These are phyloP conservation scores for Haematococcus sp. DNA, from an alignment of 139 green algal species.

Conservation along the genomic window DNA sequence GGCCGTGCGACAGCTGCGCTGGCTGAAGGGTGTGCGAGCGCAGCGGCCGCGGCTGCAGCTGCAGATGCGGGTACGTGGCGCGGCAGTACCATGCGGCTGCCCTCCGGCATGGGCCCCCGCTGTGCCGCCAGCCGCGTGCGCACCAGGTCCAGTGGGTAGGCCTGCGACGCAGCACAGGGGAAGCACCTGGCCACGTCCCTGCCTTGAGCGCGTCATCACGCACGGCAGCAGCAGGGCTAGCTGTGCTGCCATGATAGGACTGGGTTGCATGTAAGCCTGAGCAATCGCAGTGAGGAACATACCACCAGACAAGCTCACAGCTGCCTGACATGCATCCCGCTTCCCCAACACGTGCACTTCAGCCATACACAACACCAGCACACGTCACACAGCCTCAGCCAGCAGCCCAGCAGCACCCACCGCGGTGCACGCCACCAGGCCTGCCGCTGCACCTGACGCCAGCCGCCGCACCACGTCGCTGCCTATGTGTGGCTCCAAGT, in stretches of 20 bases:
- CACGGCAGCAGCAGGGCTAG: too few relatives aligned
- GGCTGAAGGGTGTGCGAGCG: neutral
- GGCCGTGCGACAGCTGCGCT: neutral
- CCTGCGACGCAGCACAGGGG: constrained; percentile 32
- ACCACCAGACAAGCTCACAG: neutral
- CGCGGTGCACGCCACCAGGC: constrained; percentile 80
- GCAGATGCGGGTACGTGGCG: neutral
- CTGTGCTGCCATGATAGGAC: too few relatives aligned
- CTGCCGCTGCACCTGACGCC: constrained; percentile 69
- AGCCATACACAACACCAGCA: neutral
- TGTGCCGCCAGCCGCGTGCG: constrained; percentile 85
- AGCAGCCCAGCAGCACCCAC: constrained; percentile 46
- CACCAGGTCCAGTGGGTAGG: constrained; percentile 93
- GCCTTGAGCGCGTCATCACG: too few relatives aligned
- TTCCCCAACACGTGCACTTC: neutral
- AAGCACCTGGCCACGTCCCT: too few relatives aligned
- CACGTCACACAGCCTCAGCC: neutral
- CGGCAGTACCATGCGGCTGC: neutral
- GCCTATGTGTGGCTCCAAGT: constrained; percentile 1
- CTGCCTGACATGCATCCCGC: neutral
- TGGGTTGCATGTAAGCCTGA: too few relatives aligned
- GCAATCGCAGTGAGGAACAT: neutral
- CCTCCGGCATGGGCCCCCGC: neutral
- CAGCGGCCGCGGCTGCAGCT: neutral
- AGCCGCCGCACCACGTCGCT: constrained; percentile 58